Base-by-base conservation (phyloP, 1,284 basidiomycete genomes). In the Trichosporon faecale region DNA sequence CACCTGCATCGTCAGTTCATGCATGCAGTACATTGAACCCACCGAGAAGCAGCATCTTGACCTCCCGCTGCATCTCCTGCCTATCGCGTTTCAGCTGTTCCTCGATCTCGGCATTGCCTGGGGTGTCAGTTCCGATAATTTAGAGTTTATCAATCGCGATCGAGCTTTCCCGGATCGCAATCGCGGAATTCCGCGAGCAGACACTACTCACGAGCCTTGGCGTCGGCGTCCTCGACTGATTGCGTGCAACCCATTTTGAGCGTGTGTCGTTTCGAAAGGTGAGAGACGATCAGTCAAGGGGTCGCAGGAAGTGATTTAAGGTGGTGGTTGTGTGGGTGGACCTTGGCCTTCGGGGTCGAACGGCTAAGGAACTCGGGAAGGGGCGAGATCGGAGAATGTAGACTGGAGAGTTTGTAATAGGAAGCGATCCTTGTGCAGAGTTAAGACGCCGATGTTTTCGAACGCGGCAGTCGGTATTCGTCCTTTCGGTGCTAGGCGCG, bases 51-150 rank as follows among this genome's bases (percentile, higher is more conserved):
- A 82, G 74, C 80, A 84, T 84, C 78, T 95, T 96, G 82, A 97
- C 94, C 85, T 96, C 94, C 82, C 95, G 96, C 87, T 93, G 91
- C 68, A 94, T 91, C 86, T 92, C 91, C 84, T 93, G 89, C 64
- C 93, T 87, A 85, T 98, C 95, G 77, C 91, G 88, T 86, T 94
- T 95, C 77, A 98, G 88, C 85, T 98, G 95, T 83, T 88, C 91
- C 86, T 98, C 95, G 79, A 98, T 98, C 87, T 94, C 94, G 79
- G 95, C 93, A 82, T 95, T 97, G 60, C 84, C 84, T 85, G 70
- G 5, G 76, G 73, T 33, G 70, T 37, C 29, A 66, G 40, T 31
- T n/a, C 55, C 60, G 27, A 61, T 9, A 61, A 35, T 63, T 29
- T 12, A 31, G 9, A 61, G 57, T 31, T 61, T 29, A n/a, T 12